Evolutionary conservation across 176 grass and related monocot genomes (phyloP), one percentile per base, ranked within the genome.

Genomic region (Leersia perrieri): DNA sequence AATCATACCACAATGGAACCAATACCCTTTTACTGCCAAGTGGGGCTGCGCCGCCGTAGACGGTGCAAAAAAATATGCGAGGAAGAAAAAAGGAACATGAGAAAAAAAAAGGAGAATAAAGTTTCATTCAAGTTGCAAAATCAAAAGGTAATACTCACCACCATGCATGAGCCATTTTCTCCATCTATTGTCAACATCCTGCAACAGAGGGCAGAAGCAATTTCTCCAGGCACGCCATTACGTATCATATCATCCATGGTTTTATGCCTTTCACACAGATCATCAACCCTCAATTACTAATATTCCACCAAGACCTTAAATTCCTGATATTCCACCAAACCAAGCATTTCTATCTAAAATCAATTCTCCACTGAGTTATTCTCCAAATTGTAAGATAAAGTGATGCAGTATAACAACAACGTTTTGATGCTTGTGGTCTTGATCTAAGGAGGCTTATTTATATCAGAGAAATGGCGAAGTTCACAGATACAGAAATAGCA

Each of bases 181-280:
- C 11, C 30, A 5, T 73, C 29, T 64, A 51, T 30, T 51, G n/a
- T 30, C 39, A 4, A 62, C 39, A n/a, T 44, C 39, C 36, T 49
- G 53, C 65, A 36, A 27, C 12, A 63, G 22, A 1, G 5, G 18
- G 12, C 9, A 49, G 16, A 51, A 53, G 63, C 55, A 65, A 79
- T 60, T 73, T 80, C 72, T n/a, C n/a, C n/a, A 35, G 67, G 1
- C 16, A 32, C 5, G n/a, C n/a, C n/a, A n/a, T n/a, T n/a, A n/a
- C n/a, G n/a, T n/a, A n/a, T n/a, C n/a, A n/a, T n/a, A n/a, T n/a
- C n/a, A n/a, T n/a, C n/a, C n/a, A n/a, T n/a, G 42, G 68, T 32
- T 30, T 72, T 68, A 33, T 84, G 76, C 27, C 68, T 66, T 80
- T 38, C 83, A 78, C 66, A 78, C 16, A 73, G 14, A 30, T 11